Conservation (phyloP, 106 monocot species). For the Platanthera zijinensis region DNA sequence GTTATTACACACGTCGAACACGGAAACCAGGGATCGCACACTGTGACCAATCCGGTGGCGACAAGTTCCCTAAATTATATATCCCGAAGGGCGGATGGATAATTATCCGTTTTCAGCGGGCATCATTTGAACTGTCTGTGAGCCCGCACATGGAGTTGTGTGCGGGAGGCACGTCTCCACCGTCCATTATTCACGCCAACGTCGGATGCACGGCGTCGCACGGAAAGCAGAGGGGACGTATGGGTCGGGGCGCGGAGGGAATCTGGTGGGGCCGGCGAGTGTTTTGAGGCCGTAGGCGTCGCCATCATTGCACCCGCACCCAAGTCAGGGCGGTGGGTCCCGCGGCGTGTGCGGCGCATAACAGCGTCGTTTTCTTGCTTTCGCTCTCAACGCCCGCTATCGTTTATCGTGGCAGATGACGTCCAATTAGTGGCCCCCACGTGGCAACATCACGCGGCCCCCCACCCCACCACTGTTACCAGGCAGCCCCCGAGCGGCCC, state of each 20-base stretch:
- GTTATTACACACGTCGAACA: too few relatives aligned
- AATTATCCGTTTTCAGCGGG: too few relatives aligned
- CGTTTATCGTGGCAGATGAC: conserved; percentile 1
- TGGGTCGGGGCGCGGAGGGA: background rate
- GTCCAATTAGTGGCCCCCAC: background rate
- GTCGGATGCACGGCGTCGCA: background rate
- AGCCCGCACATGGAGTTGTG: too few relatives aligned
- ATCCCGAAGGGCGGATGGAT: background rate
- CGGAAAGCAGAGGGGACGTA: background rate
- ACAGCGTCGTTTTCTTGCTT: background rate
- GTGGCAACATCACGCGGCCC: background rate
- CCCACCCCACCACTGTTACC: too few relatives aligned
- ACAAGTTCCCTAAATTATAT: background rate
- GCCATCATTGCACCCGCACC: conserved; percentile 2
- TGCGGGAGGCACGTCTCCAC: background rate
- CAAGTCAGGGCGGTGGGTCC: background rate
- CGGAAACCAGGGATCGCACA: too few relatives aligned
- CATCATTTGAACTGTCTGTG: too few relatives aligned
- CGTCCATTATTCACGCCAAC: background rate
- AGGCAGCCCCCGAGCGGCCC: too few relatives aligned
- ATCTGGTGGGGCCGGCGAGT: background rate
- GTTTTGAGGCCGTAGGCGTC: background rate
- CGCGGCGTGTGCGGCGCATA: background rate
- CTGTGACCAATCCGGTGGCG: too few relatives aligned
- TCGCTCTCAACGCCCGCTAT: background rate